These are phyloP conservation scores for Oryza coarctata DNA, from an alignment of 176 grass and related monocot species.

Conservation along the genomic window DNA sequence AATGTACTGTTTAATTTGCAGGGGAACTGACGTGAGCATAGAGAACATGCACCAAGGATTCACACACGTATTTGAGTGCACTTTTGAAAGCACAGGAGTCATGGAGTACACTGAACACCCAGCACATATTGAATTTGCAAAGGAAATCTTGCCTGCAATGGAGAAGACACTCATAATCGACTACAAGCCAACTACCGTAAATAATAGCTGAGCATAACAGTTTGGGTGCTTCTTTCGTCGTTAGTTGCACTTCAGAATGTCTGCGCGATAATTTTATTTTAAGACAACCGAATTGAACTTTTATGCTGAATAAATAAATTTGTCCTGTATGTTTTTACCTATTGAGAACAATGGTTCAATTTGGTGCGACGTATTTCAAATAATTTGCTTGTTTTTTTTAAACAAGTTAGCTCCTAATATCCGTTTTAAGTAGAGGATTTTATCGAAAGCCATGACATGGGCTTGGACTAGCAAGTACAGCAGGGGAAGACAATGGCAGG, in stretches of 20 bases:
- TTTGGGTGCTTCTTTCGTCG: not conserved
- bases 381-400: too few species aligned
- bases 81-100: slow-evolving; percentile 69
- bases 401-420: not conserved
- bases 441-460: too few species aligned
- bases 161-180: slow-evolving; percentile 71
- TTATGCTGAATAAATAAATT: slow-evolving; percentile 7
- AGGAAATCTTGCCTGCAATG: slow-evolving; percentile 44
- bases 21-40: slow-evolving; percentile 88
- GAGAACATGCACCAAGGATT: slow-evolving; percentile 88
- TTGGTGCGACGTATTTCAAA: not conserved
- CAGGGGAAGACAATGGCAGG: too few species aligned
- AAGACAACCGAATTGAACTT: not conserved
- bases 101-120: slow-evolving; percentile 76
- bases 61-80: slow-evolving; percentile 85
- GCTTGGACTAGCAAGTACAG: too few species aligned
- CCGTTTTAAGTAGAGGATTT: too few species aligned
- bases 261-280: not conserved
- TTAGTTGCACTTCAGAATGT: not conserved
- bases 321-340: not conserved
- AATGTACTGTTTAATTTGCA: slow-evolving; percentile 17
- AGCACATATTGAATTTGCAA: slow-evolving; percentile 61
- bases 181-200: slow-evolving; percentile 42
- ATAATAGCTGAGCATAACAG: not conserved
- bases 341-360: not conserved